phyloP scores from a whole-genome alignment of 192 early-diverging fungal species.

The Lobulomyces angularis region DNA sequence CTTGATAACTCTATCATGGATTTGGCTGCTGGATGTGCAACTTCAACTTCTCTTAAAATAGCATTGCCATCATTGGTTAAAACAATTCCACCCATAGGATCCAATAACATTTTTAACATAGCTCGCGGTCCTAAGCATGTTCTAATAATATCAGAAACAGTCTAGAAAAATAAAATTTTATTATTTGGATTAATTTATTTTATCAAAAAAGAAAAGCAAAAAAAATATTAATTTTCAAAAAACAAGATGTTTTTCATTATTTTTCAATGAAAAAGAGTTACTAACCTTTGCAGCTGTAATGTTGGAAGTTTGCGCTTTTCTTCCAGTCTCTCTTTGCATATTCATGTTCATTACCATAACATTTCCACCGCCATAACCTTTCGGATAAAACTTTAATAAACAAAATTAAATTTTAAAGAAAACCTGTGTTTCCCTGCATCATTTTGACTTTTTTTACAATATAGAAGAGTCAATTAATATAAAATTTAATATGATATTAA shows the following conservation, averaged over 20 bases:
- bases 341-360: slow-evolving; percentile 63
- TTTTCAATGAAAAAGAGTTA: neutral
- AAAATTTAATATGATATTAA: too few relatives aligned
- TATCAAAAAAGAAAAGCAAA: slow-evolving; percentile 1
- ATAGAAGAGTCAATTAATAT: too few relatives aligned
- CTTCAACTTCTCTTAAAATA: slow-evolving; percentile 95
- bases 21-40: slow-evolving; percentile 99
- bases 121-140: slow-evolving; percentile 96
- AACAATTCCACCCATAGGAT: slow-evolving; percentile 99
- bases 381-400: too few relatives aligned
- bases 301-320: slow-evolving; percentile 95
- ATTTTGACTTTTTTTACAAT: too few relatives aligned
- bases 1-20: slow-evolving; percentile 97
- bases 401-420: too few relatives aligned
- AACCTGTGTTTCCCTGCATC: too few relatives aligned
- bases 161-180: slow-evolving; percentile 32
- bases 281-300: slow-evolving; percentile 91
- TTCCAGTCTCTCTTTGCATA: slow-evolving; percentile 87
- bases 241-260: neutral
- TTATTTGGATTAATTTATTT: neutral
- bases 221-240: too few relatives aligned
- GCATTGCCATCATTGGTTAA: slow-evolving; percentile 99
- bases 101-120: slow-evolving; percentile 99
- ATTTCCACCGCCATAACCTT: too few relatives aligned
- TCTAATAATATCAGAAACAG: slow-evolving; percentile 95